phyloP scores from a whole-genome alignment of 371 early-diverging fungal genomes.

The Mucor piriformis region DNA sequence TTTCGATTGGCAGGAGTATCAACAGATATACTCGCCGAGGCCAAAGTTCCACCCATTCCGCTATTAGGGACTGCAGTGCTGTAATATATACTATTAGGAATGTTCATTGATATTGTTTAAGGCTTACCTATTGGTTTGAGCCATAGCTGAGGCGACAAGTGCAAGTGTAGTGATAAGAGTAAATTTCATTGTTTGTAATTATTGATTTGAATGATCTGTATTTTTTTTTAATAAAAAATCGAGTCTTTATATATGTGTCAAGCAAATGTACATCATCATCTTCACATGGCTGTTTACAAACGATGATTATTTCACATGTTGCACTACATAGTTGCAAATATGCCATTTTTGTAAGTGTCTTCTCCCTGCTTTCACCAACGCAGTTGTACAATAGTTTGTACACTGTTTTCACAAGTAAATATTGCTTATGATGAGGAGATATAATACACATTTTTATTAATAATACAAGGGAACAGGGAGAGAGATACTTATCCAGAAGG shows the following conservation, averaged over 20 bases:
- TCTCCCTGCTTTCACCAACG: too few species aligned
- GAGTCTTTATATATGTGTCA: too few species aligned
- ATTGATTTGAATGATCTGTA: not conserved
- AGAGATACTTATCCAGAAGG: slow-evolving; percentile 65
- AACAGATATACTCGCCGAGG: slow-evolving; percentile 16
- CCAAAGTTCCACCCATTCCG: slow-evolving; percentile 14
- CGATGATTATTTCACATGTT: too few species aligned
- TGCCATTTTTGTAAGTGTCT: too few species aligned
- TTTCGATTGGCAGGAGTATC: not conserved
- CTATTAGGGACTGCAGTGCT: slow-evolving; percentile 3
- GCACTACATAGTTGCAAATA: too few species aligned
- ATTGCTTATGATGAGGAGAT: not conserved
- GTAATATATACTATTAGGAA: not conserved
- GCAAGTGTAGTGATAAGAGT: not conserved
- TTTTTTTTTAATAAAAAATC: too few species aligned
- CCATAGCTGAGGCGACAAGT: not conserved
- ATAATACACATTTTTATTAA: slow-evolving; percentile 3
- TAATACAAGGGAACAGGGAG: not conserved
- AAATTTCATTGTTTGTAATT: not conserved
- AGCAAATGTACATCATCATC: too few species aligned
- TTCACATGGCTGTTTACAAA: too few species aligned
- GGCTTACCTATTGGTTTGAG: not conserved
- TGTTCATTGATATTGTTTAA: not conserved
- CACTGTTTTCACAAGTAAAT: too few species aligned
- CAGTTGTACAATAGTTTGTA: too few species aligned